phyloP scores from a whole-genome alignment of 345 rosid genomes.

The Microcos paniculata region DNA sequence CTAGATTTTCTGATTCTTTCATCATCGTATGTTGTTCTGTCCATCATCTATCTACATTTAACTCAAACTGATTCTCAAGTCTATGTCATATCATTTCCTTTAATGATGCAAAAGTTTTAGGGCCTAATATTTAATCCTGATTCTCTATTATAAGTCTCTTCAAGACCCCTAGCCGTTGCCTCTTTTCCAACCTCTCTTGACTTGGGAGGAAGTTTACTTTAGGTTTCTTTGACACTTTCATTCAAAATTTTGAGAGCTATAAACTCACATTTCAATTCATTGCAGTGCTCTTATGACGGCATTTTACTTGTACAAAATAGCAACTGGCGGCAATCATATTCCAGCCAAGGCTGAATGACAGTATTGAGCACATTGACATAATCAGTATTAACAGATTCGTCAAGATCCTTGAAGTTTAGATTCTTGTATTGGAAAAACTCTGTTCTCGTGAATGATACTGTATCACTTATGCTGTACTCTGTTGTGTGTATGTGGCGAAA shows the following conservation, averaged over 20 bases:
- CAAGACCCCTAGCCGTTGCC: background rate
- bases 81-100: too few relatives aligned
- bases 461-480: slow-evolving; percentile 6
- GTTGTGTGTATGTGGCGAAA: background rate
- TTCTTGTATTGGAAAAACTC: background rate
- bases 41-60: background rate
- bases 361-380: background rate
- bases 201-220: background rate
- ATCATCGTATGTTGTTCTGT: background rate
- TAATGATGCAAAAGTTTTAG: background rate
- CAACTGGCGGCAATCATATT: slow-evolving; percentile 81
- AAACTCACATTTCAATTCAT: slow-evolving; percentile 14
- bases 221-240: slow-evolving; percentile 2
- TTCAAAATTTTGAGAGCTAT: slow-evolving; percentile 14
- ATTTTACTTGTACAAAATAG: slow-evolving; percentile 80
- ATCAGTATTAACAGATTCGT: background rate
- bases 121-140: background rate
- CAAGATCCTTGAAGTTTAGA: background rate
- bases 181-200: background rate
- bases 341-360: slow-evolving; percentile 71
- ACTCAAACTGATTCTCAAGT: background rate
- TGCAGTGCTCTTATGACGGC: slow-evolving; percentile 90
- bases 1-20: background rate
- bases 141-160: background rate
- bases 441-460: background rate